phyloP scores from a whole-genome alignment of 805 yeast genomes.

The Ogataea trehaloabstinens region DNA sequence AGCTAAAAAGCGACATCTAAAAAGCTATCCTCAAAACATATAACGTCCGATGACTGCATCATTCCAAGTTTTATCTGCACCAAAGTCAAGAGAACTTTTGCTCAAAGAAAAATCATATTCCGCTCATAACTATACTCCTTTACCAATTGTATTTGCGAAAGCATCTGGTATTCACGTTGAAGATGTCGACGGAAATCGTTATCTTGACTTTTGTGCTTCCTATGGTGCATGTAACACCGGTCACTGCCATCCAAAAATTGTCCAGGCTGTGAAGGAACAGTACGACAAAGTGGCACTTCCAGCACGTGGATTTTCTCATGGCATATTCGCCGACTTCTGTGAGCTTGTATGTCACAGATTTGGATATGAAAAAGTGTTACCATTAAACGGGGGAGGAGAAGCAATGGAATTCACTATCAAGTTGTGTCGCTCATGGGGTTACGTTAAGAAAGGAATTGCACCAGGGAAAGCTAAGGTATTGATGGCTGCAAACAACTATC shows the following conservation, averaged over 20 bases:
- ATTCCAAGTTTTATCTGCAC: conserved; percentile 11
- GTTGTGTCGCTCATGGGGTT: conserved; percentile 33
- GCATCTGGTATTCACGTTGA: conserved; percentile 22
- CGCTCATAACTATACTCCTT: conserved; percentile 30
- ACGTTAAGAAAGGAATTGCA: conserved; percentile 29
- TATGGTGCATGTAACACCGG: conserved; percentile 30
- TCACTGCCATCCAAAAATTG: conserved; percentile 27
- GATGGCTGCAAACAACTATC: conserved; percentile 36
- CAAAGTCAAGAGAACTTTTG: conserved; percentile 14
- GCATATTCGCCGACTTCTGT: conserved; percentile 23
- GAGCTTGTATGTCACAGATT: conserved; percentile 26
- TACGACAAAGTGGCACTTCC: conserved; percentile 29
- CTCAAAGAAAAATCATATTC: conserved; percentile 21
- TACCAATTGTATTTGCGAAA: conserved; percentile 25
- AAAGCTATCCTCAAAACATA: too few species aligned
- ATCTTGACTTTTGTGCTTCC: conserved; percentile 27
- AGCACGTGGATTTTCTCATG: conserved; percentile 27
- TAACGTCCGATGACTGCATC: background rate
- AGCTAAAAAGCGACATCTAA: too few species aligned
- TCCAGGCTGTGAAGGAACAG: conserved; percentile 33
- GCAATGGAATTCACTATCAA: conserved; percentile 39
- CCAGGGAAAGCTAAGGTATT: conserved; percentile 28
- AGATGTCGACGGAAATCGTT: conserved; percentile 28
- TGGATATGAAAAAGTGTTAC: conserved; percentile 30
- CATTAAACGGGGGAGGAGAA: conserved; percentile 35